These are phyloP conservation scores for Cordyceps militaris DNA, from an alignment of 2,329 filamentous ascomycete species.

Conservation along the genomic window DNA sequence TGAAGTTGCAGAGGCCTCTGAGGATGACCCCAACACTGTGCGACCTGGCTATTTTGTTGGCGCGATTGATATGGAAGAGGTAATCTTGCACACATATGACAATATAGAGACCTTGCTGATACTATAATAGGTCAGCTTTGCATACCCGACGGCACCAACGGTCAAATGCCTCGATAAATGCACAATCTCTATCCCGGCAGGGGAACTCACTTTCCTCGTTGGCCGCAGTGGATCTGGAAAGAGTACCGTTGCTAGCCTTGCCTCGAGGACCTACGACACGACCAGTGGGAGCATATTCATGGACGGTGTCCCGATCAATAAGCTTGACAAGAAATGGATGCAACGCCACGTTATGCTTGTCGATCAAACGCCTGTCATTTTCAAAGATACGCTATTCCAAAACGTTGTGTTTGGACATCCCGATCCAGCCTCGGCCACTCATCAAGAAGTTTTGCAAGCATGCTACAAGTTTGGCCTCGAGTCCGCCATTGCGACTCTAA, in stretches of 20 bases:
- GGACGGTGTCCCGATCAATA: slow-evolving; percentile 56
- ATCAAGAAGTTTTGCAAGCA: slow-evolving; percentile 52
- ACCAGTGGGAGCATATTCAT: slow-evolving; percentile 58
- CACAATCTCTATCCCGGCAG: slow-evolving; percentile 63
- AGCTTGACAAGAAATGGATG: slow-evolving; percentile 63
- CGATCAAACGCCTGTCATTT: slow-evolving; percentile 74
- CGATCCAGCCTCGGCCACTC: slow-evolving; percentile 40
- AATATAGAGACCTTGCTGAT: slow-evolving; percentile 15
- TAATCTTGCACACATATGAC: slow-evolving; percentile 32
- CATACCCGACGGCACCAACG: slow-evolving; percentile 65
- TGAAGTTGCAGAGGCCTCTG: slow-evolving; percentile 16
- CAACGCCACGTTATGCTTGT: slow-evolving; percentile 71
- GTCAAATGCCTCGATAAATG: slow-evolving; percentile 53
- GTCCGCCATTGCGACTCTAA: slow-evolving; percentile 58
- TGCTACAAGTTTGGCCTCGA: slow-evolving; percentile 63
- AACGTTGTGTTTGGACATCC: slow-evolving; percentile 70
- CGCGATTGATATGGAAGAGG: slow-evolving; percentile 61
- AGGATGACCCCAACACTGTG: slow-evolving; percentile 8
- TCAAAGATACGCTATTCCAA: slow-evolving; percentile 68
- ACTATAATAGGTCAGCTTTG: slow-evolving; percentile 62
- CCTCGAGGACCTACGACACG: slow-evolving; percentile 71
- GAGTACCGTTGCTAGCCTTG: slow-evolving; percentile 75
- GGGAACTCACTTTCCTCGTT: slow-evolving; percentile 71
- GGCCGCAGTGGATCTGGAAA: slow-evolving; percentile 88
- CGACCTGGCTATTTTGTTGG: slow-evolving; percentile 48